Evolutionary conservation across 257 asterid species (phyloP).

Genomic region (Phtheirospermum japonicum): DNA sequence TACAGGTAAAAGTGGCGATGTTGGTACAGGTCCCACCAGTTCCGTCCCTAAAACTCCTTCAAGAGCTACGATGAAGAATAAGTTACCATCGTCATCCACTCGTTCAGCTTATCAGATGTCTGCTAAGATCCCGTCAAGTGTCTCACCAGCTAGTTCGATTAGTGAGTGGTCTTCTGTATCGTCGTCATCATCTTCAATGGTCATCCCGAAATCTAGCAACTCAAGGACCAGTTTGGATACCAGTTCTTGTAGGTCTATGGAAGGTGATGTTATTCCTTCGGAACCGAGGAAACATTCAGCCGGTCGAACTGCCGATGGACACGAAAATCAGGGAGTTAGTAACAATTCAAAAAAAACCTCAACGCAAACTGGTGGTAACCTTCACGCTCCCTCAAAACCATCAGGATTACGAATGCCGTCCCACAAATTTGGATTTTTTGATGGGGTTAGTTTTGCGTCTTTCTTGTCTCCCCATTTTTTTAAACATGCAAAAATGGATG

Average conservation of each 20-base stretch:
- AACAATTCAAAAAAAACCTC: conserved; percentile 42
- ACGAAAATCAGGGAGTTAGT: conserved; percentile 35
- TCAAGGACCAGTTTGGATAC: conserved; percentile 63
- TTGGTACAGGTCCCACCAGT: conserved; percentile 41
- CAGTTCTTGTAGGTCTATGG: conserved; percentile 54
- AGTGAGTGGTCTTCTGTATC: conserved; percentile 96
- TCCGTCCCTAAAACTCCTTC: conserved; percentile 54
- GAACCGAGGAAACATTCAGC: conserved; percentile 33
- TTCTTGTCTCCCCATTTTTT: conserved; percentile 21
- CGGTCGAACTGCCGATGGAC: conserved; percentile 39
- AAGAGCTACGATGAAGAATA: conserved; percentile 43
- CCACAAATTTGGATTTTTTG: conserved; percentile 91
- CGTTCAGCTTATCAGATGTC: conserved; percentile 53
- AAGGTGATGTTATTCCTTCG: conserved; percentile 35
- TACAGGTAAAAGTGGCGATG: conserved; percentile 38
- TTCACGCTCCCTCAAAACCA: conserved; percentile 60
- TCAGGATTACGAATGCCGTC: conserved; percentile 92
- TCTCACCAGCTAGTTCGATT: conserved; percentile 90
- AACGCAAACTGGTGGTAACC: conserved; percentile 32
- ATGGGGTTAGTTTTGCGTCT: conserved; percentile 68
- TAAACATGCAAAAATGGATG: background rate
- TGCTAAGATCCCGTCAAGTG: conserved; percentile 52
- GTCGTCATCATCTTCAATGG: conserved; percentile 64
- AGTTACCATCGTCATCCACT: conserved; percentile 46
- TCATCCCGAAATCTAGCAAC: conserved; percentile 44